phyloP scores from a whole-genome alignment of 805 yeast genomes.

The Lipomyces yamadae region DNA sequence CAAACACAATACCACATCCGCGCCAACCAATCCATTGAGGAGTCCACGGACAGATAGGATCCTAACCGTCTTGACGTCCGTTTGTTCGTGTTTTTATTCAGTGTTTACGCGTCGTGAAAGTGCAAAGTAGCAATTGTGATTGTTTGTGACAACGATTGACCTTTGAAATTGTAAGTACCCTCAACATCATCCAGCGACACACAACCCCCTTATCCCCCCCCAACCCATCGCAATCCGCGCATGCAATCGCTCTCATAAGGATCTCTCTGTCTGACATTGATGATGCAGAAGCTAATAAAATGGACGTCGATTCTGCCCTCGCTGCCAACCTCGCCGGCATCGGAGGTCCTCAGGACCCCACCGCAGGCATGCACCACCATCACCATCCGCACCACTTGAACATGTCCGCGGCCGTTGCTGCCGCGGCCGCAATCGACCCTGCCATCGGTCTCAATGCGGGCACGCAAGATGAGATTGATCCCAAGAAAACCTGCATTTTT shows the following conservation, averaged over 20 bases:
- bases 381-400: constrained; percentile 33
- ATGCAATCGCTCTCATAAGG: no score
- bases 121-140: neutral
- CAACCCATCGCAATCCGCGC: no score
- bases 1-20: constrained; percentile 5
- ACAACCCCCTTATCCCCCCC: no score
- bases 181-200: neutral
- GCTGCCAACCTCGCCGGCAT: constrained; percentile 36
- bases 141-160: neutral
- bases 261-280: neutral
- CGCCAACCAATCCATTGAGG: neutral
- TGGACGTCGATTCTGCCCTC: constrained; percentile 35
- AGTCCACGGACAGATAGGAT: neutral
- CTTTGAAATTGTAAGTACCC: neutral
- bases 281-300: neutral
- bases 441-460: constrained; percentile 20
- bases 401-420: constrained; percentile 29
- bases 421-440: constrained; percentile 38
- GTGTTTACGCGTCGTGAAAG: neutral
- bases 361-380: constrained; percentile 28
- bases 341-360: constrained; percentile 26
- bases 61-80: neutral
- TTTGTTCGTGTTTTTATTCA: neutral
- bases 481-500: constrained; percentile 54
- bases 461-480: constrained; percentile 31